Evolutionary conservation across 176 grass and related monocot genomes (phyloP).

Genomic region (Cenchrus fungigraminus): DNA sequence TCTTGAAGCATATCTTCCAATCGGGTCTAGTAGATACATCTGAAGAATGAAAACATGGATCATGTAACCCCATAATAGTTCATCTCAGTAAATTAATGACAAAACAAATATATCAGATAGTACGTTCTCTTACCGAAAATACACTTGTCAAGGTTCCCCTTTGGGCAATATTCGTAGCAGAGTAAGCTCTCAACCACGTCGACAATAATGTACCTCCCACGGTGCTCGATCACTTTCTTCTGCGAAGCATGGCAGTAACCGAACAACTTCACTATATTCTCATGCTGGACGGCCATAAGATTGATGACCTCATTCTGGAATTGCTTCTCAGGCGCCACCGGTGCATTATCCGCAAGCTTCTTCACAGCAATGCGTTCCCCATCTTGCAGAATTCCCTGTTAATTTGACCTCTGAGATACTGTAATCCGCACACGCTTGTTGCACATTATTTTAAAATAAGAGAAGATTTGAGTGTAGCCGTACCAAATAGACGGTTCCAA

Average conservation of each 20-base stretch:
- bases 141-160: not conserved
- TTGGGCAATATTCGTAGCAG: not conserved
- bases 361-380: not conserved
- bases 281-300: conserved; percentile 5
- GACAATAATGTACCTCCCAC: not conserved
- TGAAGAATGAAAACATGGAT: not conserved
- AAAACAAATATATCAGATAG: not conserved
- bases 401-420: not conserved
- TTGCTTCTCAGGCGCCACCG: not conserved
- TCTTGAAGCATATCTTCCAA: not conserved
- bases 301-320: not conserved
- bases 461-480: not conserved
- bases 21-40: not conserved
- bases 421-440: too few species aligned
- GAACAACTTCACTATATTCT: not conserved
- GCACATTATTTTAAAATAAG: too few species aligned
- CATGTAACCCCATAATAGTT: not conserved
- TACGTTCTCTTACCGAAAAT: not conserved
- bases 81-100: not conserved
- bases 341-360: not conserved
- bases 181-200: not conserved
- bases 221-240: not conserved
- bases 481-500: not conserved
- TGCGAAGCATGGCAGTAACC: not conserved
- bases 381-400: not conserved